Evolutionary conservation across 208 protist species (phyloP).

Genomic region (Spongospora subterranea): DNA sequence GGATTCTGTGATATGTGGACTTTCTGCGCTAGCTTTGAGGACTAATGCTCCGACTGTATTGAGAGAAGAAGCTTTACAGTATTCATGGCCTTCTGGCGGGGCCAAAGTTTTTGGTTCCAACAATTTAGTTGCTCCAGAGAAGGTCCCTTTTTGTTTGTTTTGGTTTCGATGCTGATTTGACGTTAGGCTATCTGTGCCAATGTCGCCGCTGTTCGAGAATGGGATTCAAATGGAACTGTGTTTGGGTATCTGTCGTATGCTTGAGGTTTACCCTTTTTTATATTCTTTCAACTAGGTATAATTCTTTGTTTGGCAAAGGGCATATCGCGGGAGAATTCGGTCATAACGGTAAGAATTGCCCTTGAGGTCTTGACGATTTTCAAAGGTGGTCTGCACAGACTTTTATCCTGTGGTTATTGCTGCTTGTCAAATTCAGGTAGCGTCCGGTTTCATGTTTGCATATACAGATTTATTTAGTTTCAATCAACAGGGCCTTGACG

Average conservation of each 20-base stretch:
- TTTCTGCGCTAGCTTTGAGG: conserved; percentile 58
- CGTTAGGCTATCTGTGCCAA: conserved; percentile 56
- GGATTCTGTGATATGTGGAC: conserved; percentile 59
- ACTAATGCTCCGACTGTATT: conserved; percentile 61
- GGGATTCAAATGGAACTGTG: conserved; percentile 62
- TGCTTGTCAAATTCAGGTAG: conserved; percentile 56
- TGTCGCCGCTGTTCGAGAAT: conserved; percentile 56
- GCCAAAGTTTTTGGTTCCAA: conserved; percentile 61
- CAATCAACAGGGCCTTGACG: background rate
- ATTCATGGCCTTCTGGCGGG: conserved; percentile 34
- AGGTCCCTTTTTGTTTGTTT: background rate
- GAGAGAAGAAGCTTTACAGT: conserved; percentile 57
- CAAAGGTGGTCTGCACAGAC: background rate
- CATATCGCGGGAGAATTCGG: conserved; percentile 62
- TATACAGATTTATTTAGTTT: background rate
- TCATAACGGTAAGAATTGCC: conserved; percentile 59
- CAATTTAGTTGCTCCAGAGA: conserved; percentile 39
- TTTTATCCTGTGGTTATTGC: conserved; percentile 62
- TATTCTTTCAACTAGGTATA: conserved; percentile 32
- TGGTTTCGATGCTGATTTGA: background rate
- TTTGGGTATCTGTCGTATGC: conserved; percentile 27
- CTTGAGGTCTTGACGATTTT: background rate
- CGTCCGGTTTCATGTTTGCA: background rate
- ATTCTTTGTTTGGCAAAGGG: background rate
- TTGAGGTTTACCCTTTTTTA: background rate